These are phyloP conservation scores for Macadamia integrifolia DNA, from an alignment of 164 flowering plant species.

Conservation along the genomic window DNA sequence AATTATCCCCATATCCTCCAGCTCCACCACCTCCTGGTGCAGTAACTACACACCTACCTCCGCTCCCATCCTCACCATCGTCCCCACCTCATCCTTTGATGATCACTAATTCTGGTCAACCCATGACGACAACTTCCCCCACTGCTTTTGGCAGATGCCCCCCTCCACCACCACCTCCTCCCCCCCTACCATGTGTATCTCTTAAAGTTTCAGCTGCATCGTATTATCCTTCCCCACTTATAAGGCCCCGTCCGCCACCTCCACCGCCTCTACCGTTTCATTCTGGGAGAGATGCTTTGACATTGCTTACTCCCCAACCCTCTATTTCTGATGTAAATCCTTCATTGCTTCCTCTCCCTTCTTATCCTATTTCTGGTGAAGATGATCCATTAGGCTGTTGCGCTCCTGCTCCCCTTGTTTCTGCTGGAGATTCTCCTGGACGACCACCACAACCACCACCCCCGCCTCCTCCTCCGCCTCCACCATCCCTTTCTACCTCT, in stretches of 20 bases:
- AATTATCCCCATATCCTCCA: background rate
- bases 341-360: constrained; percentile 16
- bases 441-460: constrained; percentile 34
- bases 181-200: background rate
- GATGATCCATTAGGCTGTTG: too few relatives aligned
- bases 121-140: too few relatives aligned
- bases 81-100: constrained; percentile 5
- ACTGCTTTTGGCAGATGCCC: constrained; percentile 3
- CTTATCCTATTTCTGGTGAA: background rate
- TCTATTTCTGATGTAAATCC: constrained; percentile 3
- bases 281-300: constrained; percentile 15
- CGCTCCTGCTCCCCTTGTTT: constrained; percentile 9
- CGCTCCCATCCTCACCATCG: constrained; percentile 15
- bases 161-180: constrained; percentile 13
- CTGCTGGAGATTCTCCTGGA: constrained; percentile 1
- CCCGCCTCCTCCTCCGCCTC: constrained; percentile 33
- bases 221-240: background rate
- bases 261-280: constrained; percentile 14
- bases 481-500: constrained; percentile 15
- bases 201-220: background rate
- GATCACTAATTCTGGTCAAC: too few relatives aligned
- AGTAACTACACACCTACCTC: constrained; percentile 6
- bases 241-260: constrained; percentile 15
- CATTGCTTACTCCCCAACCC: constrained; percentile 15
- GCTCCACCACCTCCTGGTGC: constrained; percentile 11